These are phyloP conservation scores for Avena eriantha DNA, from an alignment of 176 grass and related monocot genomes.

Conservation along the genomic window DNA sequence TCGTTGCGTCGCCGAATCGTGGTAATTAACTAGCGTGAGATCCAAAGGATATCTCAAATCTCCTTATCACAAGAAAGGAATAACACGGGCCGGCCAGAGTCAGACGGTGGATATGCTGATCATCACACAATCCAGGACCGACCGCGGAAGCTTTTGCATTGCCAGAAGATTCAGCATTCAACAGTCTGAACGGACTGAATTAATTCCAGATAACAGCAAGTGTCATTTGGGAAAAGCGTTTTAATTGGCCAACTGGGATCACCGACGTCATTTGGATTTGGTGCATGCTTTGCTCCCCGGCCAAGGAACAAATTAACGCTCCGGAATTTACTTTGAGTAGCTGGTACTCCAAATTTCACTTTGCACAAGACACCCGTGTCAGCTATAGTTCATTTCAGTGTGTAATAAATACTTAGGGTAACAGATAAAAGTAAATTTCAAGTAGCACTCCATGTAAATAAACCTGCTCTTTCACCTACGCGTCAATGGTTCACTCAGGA, in stretches of 20 bases:
- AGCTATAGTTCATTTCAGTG: background rate
- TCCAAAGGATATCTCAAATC: slow-evolving; percentile 3
- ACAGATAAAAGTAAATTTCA: no score
- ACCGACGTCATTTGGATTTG: background rate
- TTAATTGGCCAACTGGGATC: background rate
- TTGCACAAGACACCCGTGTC: background rate
- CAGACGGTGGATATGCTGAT: slow-evolving; percentile 8
- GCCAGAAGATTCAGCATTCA: slow-evolving; percentile 25
- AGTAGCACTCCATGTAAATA: no score
- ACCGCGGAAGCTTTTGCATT: slow-evolving; percentile 21
- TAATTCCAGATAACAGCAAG: background rate
- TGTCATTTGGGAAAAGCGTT: background rate
- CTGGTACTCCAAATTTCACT: slow-evolving; percentile 20
- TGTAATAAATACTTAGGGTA: no score
- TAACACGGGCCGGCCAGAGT: background rate
- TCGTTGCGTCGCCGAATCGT: background rate
- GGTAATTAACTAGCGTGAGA: background rate
- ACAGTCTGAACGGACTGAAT: slow-evolving; percentile 7
- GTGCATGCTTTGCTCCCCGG: slow-evolving; percentile 37
- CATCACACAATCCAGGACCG: background rate
- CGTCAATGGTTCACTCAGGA: no score
- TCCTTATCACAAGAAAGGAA: slow-evolving; percentile 35
- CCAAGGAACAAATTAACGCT: background rate
- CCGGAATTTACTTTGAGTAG: slow-evolving; percentile 28
- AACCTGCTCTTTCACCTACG: no score